Conservation (phyloP, 345 rosid species). For the Euclidium syriacum region DNA sequence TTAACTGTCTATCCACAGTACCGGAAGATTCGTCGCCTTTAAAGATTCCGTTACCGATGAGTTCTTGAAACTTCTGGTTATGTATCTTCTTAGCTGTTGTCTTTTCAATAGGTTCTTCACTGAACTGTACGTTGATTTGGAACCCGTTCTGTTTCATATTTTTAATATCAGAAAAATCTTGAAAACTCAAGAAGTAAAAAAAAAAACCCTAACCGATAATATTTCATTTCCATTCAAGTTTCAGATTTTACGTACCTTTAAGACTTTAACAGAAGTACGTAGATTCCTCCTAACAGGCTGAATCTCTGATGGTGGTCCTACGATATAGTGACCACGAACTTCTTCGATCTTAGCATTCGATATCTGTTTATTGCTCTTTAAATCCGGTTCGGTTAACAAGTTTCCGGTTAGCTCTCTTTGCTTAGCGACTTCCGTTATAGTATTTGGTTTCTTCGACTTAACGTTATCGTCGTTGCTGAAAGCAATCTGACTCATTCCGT, state of each 20-base stretch:
- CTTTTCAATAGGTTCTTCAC: constrained; percentile 58
- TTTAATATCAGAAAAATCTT: too few relatives aligned
- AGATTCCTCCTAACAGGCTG: constrained; percentile 57
- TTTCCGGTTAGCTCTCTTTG: constrained; percentile 80
- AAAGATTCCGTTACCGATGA: constrained; percentile 74
- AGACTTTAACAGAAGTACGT: constrained; percentile 71
- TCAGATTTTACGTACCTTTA: constrained; percentile 73
- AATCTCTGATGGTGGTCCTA: constrained; percentile 68
- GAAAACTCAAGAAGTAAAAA: too few relatives aligned
- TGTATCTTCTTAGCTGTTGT: constrained; percentile 73
- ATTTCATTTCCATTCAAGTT: too few relatives aligned
- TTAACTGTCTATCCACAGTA: constrained; percentile 61
- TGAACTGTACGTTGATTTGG: constrained; percentile 58
- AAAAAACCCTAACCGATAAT: too few relatives aligned
- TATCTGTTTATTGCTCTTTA: constrained; percentile 59
- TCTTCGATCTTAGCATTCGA: constrained; percentile 78
- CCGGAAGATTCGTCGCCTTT: constrained; percentile 63
- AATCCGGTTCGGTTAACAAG: constrained; percentile 51
- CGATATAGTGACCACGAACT: constrained; percentile 82
- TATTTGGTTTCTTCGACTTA: constrained; percentile 65
- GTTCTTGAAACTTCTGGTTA: constrained; percentile 65
- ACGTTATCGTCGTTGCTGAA: constrained; percentile 63
- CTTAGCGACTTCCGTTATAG: constrained; percentile 77
- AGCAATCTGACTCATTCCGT: constrained; percentile 84
- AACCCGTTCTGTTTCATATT: too few relatives aligned